Evolutionary conservation across 192 early-diverging fungal species (phyloP), one percentile per base, ranked within the genome.

Genomic region (Dissophora ornata): DNA sequence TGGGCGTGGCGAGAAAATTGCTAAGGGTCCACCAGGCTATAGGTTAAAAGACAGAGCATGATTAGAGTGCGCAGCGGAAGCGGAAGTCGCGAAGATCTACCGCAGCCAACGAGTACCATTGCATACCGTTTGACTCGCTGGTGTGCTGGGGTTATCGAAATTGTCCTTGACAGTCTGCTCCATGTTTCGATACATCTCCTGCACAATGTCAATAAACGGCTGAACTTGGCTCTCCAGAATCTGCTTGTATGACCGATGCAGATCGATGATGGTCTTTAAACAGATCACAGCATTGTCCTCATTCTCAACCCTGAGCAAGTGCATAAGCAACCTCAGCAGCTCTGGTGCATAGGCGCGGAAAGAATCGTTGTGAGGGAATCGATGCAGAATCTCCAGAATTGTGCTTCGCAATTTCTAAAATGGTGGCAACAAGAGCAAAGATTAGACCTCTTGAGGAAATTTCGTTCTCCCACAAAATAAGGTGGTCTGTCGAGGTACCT

Each of bases 211-310:
- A 26, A 98, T 86, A 59, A 98, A 98, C 6, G 92, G 89, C 69
- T 94, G 89, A 0, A 97, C 93, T 63, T 95, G 87, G 44, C 91
- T 90, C 80, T 98, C 96, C 16, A 98, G 84, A 16, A 86, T 67
- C 44, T 88, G 71, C 44, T 93, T 93, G 68, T 90, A 97, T 26
- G 85, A 87, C 62, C 96, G 93, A 70, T 99, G 95, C 56, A 99
- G 85, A 62, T 99, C 98, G 50, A 96, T 93, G 53, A 98, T 94
- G 38, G 96, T 93, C 71, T 98, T 97, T 24, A 99, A 82, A 65
- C 92, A 91, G 2, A 96, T 84, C 18, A 94, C 92, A 8, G 92
- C 97, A 65, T 98, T 98, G n/a, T 99, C 98, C 79, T 99, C 98
- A 69, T 99, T 98, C 69, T 99, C 98, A 22, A 87, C 84, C 57